Percentiles rank a stretch among this genome's conserved stretches.
phyloP scores from a whole-genome alignment of 306 rosid genomes.

The Carpinus fangiana region DNA sequence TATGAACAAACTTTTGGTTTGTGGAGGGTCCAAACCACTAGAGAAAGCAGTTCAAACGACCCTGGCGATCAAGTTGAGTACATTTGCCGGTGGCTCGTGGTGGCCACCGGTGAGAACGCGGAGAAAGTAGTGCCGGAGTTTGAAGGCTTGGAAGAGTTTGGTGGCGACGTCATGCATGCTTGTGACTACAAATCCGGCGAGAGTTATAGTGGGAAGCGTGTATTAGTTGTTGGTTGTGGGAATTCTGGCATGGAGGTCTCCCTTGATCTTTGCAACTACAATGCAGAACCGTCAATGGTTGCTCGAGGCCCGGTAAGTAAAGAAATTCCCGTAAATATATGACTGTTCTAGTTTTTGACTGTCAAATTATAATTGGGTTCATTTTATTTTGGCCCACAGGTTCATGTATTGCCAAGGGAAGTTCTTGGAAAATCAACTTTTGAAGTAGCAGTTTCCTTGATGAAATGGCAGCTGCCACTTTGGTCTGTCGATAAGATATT shows the following conservation, averaged over 20 bases:
- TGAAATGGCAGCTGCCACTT: slow-evolving; percentile 67
- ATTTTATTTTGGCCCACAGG: slow-evolving; percentile 37
- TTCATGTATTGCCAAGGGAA: slow-evolving; percentile 80
- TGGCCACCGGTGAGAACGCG: slow-evolving; percentile 90
- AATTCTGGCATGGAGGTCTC: slow-evolving; percentile 96
- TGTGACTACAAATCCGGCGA: slow-evolving; percentile 82
- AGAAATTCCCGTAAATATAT: background rate
- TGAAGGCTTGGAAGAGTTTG: slow-evolving; percentile 68
- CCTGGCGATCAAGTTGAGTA: slow-evolving; percentile 59
- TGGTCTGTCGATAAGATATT: slow-evolving; percentile 76
- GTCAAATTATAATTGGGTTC: background rate
- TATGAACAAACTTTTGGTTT: slow-evolving; percentile 77
- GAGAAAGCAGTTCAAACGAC: slow-evolving; percentile 12
- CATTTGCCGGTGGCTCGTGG: slow-evolving; percentile 88
- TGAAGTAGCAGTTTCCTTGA: slow-evolving; percentile 60
- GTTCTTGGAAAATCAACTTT: slow-evolving; percentile 76
- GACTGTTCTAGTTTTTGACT: background rate
- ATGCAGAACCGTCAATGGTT: slow-evolving; percentile 83
- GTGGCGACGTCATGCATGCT: slow-evolving; percentile 71
- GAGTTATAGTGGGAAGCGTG: slow-evolving; percentile 48
- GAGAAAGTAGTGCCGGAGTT: slow-evolving; percentile 81
- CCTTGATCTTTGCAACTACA: slow-evolving; percentile 81
- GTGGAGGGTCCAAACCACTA: slow-evolving; percentile 69
- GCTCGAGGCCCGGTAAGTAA: slow-evolving; percentile 84
- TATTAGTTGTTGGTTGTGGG: slow-evolving; percentile 90